Evolutionary conservation across 2,329 filamentous ascomycete genomes (phyloP), one percentile per base, ranked within the genome.

Genomic region (Fusarium staphyleae): DNA sequence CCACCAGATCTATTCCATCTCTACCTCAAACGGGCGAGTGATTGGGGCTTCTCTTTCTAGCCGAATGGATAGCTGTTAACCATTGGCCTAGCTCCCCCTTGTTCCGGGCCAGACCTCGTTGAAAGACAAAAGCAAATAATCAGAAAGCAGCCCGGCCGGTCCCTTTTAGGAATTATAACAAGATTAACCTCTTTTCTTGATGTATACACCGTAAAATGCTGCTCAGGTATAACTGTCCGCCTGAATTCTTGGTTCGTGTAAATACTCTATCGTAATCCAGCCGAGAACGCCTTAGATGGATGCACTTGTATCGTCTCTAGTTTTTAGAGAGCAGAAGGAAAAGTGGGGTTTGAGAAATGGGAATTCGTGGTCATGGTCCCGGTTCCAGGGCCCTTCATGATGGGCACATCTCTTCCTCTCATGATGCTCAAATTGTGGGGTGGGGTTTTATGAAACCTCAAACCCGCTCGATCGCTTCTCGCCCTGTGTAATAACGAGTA

Each of bases 251-350:
- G 44, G 50, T 59, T 53, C 50, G 52, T 62, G 53, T 59, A 51
- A 57, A 52, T 28, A 52, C 56, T 72, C 70, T 72, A 72, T 72
- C 54, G 59, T 66, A 58, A 53, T 62, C 66, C 64, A 66, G 50
- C 66, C 69, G 54, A 58, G 62, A 70, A 71, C 70, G 70, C 70
- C 70, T 62, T 47, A 47, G 53, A 62, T 63, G 59, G 52, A 66
- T 68, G 66, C 65, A 67, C 51, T 45, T 56, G 44, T 45, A 32
- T 51, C 14, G 39, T 50, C 41, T 55, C 46, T 60, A 49, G 22
- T 52, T 30, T 54, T 40, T 58, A 52, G 56, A 60, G 59, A 60
- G 46, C 52, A 54, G 43, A 29, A n/a, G 28, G 52, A 57, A 51
- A 50, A 57, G 34, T 47, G 18, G 29, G 44, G 48, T 44, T 35